Percentiles rank a stretch among this genome's conserved stretches.
phyloP scores from a whole-genome alignment of 2,329 filamentous ascomycete genomes.

The Colletotrichum tropicale region DNA sequence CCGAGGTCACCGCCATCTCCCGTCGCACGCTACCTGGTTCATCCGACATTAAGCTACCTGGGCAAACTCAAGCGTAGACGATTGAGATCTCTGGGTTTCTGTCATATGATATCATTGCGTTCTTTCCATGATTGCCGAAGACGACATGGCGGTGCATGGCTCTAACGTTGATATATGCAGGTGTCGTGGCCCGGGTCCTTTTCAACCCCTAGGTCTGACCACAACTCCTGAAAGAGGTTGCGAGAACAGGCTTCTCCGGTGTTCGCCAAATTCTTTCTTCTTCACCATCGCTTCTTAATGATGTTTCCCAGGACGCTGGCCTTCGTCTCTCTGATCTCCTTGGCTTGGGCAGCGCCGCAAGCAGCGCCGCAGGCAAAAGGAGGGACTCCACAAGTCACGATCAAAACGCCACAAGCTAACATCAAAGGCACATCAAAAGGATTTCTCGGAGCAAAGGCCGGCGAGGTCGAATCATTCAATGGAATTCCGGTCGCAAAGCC shows the following conservation, averaged over 20 bases:
- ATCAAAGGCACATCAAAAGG: slow-evolving; percentile 8
- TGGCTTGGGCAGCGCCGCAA: neutral
- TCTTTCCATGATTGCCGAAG: neutral
- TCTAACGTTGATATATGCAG: neutral
- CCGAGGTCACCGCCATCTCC: neutral
- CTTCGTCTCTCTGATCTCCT: neutral
- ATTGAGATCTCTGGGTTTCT: neutral
- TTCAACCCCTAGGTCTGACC: neutral
- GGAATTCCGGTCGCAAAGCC: slow-evolving; percentile 61
- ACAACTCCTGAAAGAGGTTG: neutral
- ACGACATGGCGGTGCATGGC: neutral
- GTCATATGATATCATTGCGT: slow-evolving; percentile 9
- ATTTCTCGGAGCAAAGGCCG: neutral
- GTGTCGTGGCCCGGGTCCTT: neutral
- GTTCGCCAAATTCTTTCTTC: neutral
- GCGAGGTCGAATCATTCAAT: slow-evolving; percentile 59
- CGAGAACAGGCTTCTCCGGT: neutral
- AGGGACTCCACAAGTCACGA: neutral
- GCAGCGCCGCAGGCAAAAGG: neutral
- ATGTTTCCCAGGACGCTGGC: neutral
- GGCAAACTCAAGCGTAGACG: neutral
- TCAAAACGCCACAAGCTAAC: slow-evolving; percentile 6
- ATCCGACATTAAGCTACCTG: neutral
- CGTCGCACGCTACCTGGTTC: neutral
- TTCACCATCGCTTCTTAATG: neutral